Base-by-base conservation (phyloP, 2,329 filamentous ascomycete species). In the Botrytis fabae region DNA sequence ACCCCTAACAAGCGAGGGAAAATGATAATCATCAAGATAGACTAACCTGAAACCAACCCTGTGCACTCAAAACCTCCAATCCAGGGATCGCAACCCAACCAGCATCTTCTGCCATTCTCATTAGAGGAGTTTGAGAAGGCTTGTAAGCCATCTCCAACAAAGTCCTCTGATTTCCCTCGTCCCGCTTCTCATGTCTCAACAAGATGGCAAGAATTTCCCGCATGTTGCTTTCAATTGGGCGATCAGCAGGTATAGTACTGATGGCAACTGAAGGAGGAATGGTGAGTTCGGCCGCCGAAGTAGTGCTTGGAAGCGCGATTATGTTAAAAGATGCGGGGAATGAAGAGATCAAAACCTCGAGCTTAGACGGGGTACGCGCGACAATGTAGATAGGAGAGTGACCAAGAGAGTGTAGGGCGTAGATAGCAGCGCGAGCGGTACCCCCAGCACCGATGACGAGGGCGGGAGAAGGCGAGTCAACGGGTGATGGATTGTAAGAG, bases 91-190 rank as follows among this genome's bases (percentile, higher is more conserved):
- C 94, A 72, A 84, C 87, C 96, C 96, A 99, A 4, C 91, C 91
- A 20, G 88, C 88, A 77, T 92, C 88, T 78, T 90, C 86, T 3
- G 95, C 95, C 80, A 98, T 84, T 80, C 92, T 88, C 90, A 98
- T 98, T 77, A 97, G 83, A 12, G 91, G 89, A 7, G 96, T 99
- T 70, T 93, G 87, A 0, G 88, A 85, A 32, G 96, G 96, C 82
- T 95, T 97, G 83, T 99, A 99, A 2, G 96, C 95, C 95, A 99
- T 97, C 82, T 99, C 96, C 5, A 98, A 84, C 74, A 98, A 83
- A 20, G 96, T 88, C 32, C 88, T 87, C 40, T 82, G 77, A 25
- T 81, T 64, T 8, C 63, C 62, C 40, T 72, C 73, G 75, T 79
- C 80, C 78, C 71, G 79, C 74, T 79, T 81, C 75, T 77, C 81